Base-by-base conservation (phyloP, 257 asterid genomes). In the Catharanthus roseus region DNA sequence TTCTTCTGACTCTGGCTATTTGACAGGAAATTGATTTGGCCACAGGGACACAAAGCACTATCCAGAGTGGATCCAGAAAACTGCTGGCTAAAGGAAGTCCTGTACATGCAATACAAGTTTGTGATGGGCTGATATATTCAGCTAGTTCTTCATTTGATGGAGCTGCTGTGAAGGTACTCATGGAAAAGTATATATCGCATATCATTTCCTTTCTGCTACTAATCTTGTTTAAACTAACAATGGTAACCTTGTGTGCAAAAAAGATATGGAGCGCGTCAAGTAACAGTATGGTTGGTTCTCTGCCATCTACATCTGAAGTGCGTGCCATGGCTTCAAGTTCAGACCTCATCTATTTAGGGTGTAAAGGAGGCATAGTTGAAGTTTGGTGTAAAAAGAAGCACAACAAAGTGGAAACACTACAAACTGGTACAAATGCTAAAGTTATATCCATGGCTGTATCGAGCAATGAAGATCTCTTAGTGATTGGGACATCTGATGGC, bases 401-500 rank as follows among this genome's bases (percentile, higher is more conserved):
- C 9, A 85, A 8, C 57, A 89, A 85, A 81, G 92, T 86, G 21
- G 96, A 89, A 70, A 80, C 88, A 51, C 88, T 91, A 54, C 88
- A 86, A 71, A 82, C 86, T n/a, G 81, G 69, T 72, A 74, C 84
- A 12, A 82, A 50, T 24, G 66, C 79, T 54, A 89, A 68, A 76
- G 87, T 89, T 78, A 74, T 85, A 60, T 86, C 86, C 82, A 82
- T 91, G 88, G 86, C 87, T 47, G 73, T 91, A 62, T 90, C 84
- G 71, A 38, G 71, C 50, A 79, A 82, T 75, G 84, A 86, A 80
- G 96, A 91, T 74, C 70, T 81, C 65, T 74, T 91, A 49, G 79
- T 86, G 49, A 65, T 83, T 70, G 97, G 96, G 28, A 89, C 96
- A 51, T 86, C 96, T 77, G 90, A 91, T 82, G 97, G 97, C 42